Evolutionary conservation across 768 basidiomycete species (phyloP), one percentile per base, ranked within the genome.

Genomic region (Obba rivulosa): DNA sequence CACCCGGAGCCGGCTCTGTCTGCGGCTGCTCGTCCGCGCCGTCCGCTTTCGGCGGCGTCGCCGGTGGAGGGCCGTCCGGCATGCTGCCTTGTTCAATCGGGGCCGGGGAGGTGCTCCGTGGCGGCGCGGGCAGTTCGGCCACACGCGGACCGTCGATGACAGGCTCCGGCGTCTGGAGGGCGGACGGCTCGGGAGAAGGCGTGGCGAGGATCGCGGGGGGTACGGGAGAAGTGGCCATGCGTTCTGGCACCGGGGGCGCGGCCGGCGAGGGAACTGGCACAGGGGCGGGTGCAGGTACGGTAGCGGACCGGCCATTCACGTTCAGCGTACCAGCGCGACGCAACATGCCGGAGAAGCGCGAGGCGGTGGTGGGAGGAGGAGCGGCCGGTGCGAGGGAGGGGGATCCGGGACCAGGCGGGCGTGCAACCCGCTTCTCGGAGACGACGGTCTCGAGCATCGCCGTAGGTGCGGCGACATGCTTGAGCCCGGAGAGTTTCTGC

Each of bases 361-460:
- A 49, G 1, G 56, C 31, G 5, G 38, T 20, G 25, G 17, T 7
- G 17, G 39, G 50, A 1, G 46, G 48, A 14, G 45, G 7, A 31
- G 39, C 47, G 21, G 50, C 22, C 21, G 43, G 20, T 10, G 24
- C 18, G 16, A 53, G 49, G 11, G 51, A 2, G 10, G 54, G 51
- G 8, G 49, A 17, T 4, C 34, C 28, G 2, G 49, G 45, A 4
- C 46, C 25, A 4, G 49, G 48, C 34, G 20, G 18, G 16, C 41
- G 28, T 16, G 37, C 47, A 34, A 63, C 49, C 31, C 50, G 56
- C 64, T 93, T 92, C 69, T 95, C 92, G 40, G 80, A 72, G 48
- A 95, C 82, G 45, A 96, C 81, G 9, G 82, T 89, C 67, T 90
- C 87, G 18, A 96, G 77, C 81, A 92, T 89, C 16, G 74, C 77